Evolutionary conservation across 345 rosid genomes (phyloP).

Genomic region (Theobroma cacao): DNA sequence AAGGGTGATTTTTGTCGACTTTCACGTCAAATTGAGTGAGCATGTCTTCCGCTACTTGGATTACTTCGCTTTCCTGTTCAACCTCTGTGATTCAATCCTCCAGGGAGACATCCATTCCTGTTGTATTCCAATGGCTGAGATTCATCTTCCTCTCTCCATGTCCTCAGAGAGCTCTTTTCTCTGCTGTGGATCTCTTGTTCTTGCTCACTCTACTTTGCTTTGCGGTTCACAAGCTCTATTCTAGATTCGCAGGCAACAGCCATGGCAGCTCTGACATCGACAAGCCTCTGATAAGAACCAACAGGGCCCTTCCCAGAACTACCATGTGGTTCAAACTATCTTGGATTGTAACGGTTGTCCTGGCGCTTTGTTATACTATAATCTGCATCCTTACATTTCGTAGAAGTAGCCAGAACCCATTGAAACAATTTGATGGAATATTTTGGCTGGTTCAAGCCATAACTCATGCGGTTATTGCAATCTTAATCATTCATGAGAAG

Average conservation of each 20-base stretch:
- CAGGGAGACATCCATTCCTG: conserved; percentile 36
- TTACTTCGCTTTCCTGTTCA: conserved; percentile 61
- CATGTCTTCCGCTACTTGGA: conserved; percentile 58
- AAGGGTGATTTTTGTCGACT: not conserved
- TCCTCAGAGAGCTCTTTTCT: conserved; percentile 68
- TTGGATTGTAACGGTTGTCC: conserved; percentile 33
- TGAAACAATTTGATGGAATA: conserved; percentile 40
- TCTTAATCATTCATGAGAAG: conserved; percentile 67
- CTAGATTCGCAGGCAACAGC: conserved; percentile 33
- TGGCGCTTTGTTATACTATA: conserved; percentile 45
- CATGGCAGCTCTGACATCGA: conserved; percentile 31
- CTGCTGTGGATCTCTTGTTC: conserved; percentile 53
- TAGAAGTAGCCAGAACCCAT: conserved; percentile 26
- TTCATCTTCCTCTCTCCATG: conserved; percentile 77
- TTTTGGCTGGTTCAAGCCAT: conserved; percentile 81
- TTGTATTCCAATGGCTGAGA: conserved; percentile 61
- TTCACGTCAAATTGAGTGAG: not conserved
- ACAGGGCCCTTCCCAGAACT: conserved; percentile 32
- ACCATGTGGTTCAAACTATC: conserved; percentile 56
- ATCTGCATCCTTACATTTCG: conserved; percentile 51
- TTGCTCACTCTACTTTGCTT: conserved; percentile 46
- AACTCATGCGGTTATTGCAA: conserved; percentile 57
- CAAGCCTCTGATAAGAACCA: conserved; percentile 57
- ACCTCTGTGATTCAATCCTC: conserved; percentile 33
- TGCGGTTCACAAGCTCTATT: conserved; percentile 43